These are phyloP conservation scores for Clausena lansium DNA, from an alignment of 345 rosid genomes.

Conservation along the genomic window DNA sequence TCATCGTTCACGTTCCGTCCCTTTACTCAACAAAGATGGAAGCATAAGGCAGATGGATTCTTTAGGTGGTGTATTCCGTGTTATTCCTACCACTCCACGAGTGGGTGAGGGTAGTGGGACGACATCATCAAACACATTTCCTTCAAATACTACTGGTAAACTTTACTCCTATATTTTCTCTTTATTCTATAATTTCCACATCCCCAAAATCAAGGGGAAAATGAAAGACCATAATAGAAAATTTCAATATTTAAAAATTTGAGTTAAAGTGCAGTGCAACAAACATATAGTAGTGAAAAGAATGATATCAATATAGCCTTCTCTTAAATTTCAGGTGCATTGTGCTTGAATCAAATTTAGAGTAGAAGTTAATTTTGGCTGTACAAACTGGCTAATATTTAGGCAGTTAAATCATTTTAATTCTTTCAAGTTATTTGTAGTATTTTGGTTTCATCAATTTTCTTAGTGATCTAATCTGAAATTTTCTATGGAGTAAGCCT, in stretches of 20 bases:
- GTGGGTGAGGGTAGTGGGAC: constrained; percentile 26
- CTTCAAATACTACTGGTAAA: constrained; percentile 44
- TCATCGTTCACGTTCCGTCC: constrained; percentile 87
- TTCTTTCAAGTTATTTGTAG: background rate
- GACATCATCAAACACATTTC: constrained; percentile 30
- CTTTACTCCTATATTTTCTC: background rate
- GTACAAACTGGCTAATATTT: background rate
- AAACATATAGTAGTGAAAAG: background rate
- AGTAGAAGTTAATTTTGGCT: background rate
- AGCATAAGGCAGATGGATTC: constrained; percentile 42
- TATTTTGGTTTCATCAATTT: background rate
- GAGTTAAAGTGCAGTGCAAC: no score
- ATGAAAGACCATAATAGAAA: background rate
- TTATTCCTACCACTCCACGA: constrained; percentile 61
- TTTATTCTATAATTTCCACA: background rate
- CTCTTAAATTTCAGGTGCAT: background rate
- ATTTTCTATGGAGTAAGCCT: background rate
- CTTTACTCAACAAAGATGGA: constrained; percentile 61
- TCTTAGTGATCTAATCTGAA: background rate
- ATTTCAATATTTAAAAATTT: no score
- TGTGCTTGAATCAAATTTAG: background rate
- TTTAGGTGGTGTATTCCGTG: constrained; percentile 52
- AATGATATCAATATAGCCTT: background rate
- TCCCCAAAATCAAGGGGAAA: background rate
- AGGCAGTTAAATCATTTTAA: background rate